A percentile compares a stretch with the other conserved stretches of the same genome.
Evolutionary conservation across 371 early-diverging fungal species (phyloP).

Genomic region (Dipsacomyces acuminosporus): DNA sequence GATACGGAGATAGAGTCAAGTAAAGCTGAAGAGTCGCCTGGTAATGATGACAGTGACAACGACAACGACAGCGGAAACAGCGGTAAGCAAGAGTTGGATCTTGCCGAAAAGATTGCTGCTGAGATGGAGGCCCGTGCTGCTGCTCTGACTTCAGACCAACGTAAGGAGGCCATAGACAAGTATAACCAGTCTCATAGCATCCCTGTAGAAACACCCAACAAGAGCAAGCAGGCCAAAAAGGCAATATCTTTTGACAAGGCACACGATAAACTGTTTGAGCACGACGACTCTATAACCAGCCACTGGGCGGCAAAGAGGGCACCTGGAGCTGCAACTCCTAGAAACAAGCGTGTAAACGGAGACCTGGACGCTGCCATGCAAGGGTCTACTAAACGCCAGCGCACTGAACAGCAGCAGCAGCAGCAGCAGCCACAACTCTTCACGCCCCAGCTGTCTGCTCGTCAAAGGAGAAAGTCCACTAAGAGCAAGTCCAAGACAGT

Average conservation of each 20-base stretch:
- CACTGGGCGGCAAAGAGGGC: slow-evolving; percentile 38
- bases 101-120: slow-evolving; percentile 23
- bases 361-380: slow-evolving; percentile 1
- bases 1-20: slow-evolving; percentile 4
- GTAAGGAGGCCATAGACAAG: slow-evolving; percentile 13
- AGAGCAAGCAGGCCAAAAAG: slow-evolving; percentile 5
- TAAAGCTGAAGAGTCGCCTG: not conserved
- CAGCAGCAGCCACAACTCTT: no score
- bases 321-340: slow-evolving; percentile 20
- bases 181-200: slow-evolving; percentile 4
- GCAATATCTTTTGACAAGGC: slow-evolving; percentile 24
- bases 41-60: not conserved
- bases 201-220: slow-evolving; percentile 12
- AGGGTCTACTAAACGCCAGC: slow-evolving; percentile 28
- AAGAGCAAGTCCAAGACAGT: slow-evolving; percentile 20
- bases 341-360: slow-evolving; percentile 22
- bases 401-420: no score
- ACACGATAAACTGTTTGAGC: slow-evolving; percentile 29
- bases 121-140: slow-evolving; percentile 29
- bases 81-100: no score
- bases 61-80: slow-evolving; percentile 2
- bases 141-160: slow-evolving; percentile 20
- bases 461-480: slow-evolving; percentile 7
- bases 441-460: slow-evolving; percentile 1
- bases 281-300: slow-evolving; percentile 35